Evolutionary conservation across 345 rosid species (phyloP).

Genomic region (thale cress (Arabidopsis thaliana)): DNA sequence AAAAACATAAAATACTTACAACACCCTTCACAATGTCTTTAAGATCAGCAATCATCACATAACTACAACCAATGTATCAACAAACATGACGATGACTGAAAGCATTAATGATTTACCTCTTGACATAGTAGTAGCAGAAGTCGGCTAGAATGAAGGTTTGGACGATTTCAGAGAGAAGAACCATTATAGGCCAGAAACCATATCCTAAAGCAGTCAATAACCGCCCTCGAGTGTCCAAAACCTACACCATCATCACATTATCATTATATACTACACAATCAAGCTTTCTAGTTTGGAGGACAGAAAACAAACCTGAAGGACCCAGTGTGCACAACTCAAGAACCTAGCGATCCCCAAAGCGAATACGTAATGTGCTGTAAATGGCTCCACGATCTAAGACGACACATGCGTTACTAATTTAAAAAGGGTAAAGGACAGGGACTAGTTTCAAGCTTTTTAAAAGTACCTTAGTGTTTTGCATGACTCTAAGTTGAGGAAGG

Average conservation of each 20-base stretch:
- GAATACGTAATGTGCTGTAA: conserved; percentile 94
- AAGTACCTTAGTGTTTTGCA: conserved; percentile 92
- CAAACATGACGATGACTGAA: neutral
- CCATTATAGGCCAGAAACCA: conserved; percentile 90
- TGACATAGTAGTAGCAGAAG: conserved; percentile 87
- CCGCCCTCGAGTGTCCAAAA: conserved; percentile 79
- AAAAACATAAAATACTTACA: neutral
- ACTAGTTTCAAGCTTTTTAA: neutral
- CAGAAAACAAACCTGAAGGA: conserved; percentile 67
- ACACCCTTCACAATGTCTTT: conserved; percentile 5
- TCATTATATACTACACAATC: neutral
- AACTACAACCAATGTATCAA: neutral
- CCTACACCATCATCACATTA: conserved; percentile 49
- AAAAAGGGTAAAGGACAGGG: neutral
- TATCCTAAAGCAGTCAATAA: conserved; percentile 80
- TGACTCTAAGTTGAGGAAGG: conserved; percentile 82
- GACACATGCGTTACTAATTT: conserved; percentile 15
- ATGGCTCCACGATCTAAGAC: conserved; percentile 84
- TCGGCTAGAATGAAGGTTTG: conserved; percentile 94
- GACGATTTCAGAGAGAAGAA: conserved; percentile 79
- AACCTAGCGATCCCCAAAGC: conserved; percentile 93
- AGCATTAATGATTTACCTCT: conserved; percentile 52
- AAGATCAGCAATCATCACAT: neutral
- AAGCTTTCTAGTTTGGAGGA: neutral
- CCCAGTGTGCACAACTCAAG: conserved; percentile 94